phyloP scores from a whole-genome alignment of 2,329 filamentous ascomycete species.

The Fusarium euwallaceae region DNA sequence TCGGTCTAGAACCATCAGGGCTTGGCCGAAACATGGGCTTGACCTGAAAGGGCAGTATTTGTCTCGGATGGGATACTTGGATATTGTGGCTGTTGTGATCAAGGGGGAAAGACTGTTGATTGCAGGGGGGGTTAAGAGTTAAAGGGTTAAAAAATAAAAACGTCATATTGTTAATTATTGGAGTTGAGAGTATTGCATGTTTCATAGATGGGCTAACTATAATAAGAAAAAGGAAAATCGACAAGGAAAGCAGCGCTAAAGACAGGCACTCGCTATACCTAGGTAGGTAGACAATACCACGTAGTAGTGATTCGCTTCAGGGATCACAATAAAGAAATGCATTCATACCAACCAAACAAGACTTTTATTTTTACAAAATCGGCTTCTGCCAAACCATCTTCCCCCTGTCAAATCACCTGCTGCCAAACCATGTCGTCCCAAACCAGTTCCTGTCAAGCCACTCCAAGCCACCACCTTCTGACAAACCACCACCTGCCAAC shows the following conservation, averaged over 20 bases:
- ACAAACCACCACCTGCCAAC: neutral
- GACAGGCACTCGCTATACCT: neutral
- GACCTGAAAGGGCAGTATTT: conserved; percentile 6
- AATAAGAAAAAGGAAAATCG: neutral
- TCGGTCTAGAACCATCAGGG: neutral
- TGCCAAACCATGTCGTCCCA: neutral
- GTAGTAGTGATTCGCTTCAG: neutral
- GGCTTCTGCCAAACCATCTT: neutral
- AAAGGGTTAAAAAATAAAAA: neutral
- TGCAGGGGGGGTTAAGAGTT: neutral
- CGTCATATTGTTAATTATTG: neutral
- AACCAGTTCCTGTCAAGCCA: neutral
- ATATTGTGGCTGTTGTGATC: neutral
- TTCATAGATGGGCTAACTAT: neutral
- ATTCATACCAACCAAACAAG: neutral
- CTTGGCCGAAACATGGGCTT: conserved; percentile 7
- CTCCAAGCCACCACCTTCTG: neutral
- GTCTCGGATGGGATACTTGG: conserved; percentile 8
- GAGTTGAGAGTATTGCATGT: neutral
- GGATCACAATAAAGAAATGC: neutral
- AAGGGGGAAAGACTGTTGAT: neutral
- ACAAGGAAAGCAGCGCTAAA: neutral
- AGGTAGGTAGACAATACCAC: too few species aligned
- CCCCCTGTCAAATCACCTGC: neutral
- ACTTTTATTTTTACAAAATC: neutral